Evolutionary conservation across 2,329 filamentous ascomycete genomes (phyloP).

Genomic region (Nothophaeocryptopus gaeumannii): DNA sequence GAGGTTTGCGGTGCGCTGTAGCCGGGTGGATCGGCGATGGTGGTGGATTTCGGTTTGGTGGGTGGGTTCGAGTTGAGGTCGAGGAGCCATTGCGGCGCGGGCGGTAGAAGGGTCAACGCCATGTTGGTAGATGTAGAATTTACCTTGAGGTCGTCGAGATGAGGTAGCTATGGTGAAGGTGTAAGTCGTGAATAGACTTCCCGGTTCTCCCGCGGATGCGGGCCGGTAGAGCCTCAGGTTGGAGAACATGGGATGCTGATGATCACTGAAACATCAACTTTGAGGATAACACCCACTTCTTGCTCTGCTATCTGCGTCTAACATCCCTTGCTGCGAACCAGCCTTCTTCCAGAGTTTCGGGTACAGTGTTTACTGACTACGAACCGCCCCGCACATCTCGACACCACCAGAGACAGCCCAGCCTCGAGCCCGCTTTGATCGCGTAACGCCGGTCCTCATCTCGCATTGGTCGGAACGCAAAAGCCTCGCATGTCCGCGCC

Average conservation of each 20-base stretch:
- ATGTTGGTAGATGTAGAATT: slow-evolving; percentile 13
- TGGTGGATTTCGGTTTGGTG: slow-evolving; percentile 62
- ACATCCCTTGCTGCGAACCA: too few relatives aligned
- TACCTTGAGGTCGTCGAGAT: not conserved
- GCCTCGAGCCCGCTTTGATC: too few relatives aligned
- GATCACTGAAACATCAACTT: too few relatives aligned
- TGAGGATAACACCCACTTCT: too few relatives aligned
- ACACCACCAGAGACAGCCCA: slow-evolving; percentile 1
- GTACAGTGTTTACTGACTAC: too few relatives aligned
- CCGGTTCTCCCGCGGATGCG: too few relatives aligned
- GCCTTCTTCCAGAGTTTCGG: too few relatives aligned
- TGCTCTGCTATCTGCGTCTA: too few relatives aligned
- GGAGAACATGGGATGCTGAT: too few relatives aligned
- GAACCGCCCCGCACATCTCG: slow-evolving; percentile 7
- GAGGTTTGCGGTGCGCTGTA: slow-evolving; percentile 55
- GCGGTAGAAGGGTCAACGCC: slow-evolving; percentile 36
- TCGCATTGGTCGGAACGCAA: slow-evolving; percentile 11
- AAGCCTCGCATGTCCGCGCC: not conserved
- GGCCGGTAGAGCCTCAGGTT: too few relatives aligned
- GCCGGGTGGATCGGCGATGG: slow-evolving; percentile 81
- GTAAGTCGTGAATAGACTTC: too few relatives aligned
- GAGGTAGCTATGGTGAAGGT: not conserved
- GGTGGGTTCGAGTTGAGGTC: slow-evolving; percentile 71
- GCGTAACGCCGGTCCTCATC: not conserved
- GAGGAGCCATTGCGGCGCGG: slow-evolving; percentile 75